These are phyloP conservation scores for Ogataea degrootiae DNA, from an alignment of 805 yeast genomes.

Conservation along the genomic window DNA sequence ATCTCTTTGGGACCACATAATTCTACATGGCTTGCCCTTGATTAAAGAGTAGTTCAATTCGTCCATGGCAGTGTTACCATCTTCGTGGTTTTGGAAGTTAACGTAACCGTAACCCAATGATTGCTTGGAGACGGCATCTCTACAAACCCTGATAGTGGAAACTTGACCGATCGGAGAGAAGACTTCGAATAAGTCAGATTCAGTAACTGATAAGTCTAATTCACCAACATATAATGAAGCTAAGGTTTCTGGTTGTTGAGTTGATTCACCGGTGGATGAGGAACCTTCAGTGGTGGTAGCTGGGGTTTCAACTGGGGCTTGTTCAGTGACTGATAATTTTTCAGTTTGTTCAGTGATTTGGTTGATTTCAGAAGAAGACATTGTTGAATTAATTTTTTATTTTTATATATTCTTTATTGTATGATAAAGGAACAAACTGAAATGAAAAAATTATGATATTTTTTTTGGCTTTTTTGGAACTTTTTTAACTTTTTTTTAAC, in stretches of 20 bases:
- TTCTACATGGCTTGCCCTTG: conserved; percentile 96
- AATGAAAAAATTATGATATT: conserved; percentile 9
- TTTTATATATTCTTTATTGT: conserved; percentile 6
- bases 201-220: conserved; percentile 86
- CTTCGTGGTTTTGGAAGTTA: conserved; percentile 83
- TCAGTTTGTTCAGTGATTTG: conserved; percentile 32
- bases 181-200: conserved; percentile 90
- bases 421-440: conserved; percentile 3
- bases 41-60: conserved; percentile 91
- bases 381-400: conserved; percentile 16
- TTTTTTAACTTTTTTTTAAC: conserved; percentile 15
- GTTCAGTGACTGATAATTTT: conserved; percentile 30
- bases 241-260: conserved; percentile 49
- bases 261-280: conserved; percentile 30
- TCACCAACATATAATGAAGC: conserved; percentile 98
- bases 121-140: conserved; percentile 95
- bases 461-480: conserved; percentile 18
- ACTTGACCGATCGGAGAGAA: conserved; percentile 95
- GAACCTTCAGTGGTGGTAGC: conserved; percentile 27
- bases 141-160: conserved; percentile 95
- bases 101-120: conserved; percentile 98
- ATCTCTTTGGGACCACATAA: conserved; percentile 99
- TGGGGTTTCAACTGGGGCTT: conserved; percentile 26
- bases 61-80: conserved; percentile 91
- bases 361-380: conserved; percentile 33